Evolutionary conservation across 306 rosid species (phyloP).

Genomic region (Cicer arietinum): DNA sequence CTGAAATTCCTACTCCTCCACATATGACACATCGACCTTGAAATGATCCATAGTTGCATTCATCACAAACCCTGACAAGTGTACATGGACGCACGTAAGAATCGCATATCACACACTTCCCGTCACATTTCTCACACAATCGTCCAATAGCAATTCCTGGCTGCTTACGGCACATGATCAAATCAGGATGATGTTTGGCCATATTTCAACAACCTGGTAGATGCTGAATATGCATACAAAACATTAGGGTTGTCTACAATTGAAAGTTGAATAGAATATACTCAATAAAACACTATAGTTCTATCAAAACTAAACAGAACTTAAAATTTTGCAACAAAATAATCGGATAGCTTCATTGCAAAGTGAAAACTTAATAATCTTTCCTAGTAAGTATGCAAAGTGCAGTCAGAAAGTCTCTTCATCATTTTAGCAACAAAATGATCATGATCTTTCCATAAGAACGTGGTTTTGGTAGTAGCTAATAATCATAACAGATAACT

Average conservation of each 20-base stretch:
- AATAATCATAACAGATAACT: constrained; percentile 14
- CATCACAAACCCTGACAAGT: constrained; percentile 83
- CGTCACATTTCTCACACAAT: constrained; percentile 88
- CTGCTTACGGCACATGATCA: constrained; percentile 92
- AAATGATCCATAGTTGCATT: constrained; percentile 86
- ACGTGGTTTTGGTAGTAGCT: constrained; percentile 4
- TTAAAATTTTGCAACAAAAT: neutral
- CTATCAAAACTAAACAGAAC: neutral
- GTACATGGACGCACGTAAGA: constrained; percentile 93
- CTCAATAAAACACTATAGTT: neutral
- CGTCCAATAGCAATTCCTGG: constrained; percentile 88
- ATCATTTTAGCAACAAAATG: constrained; percentile 20
- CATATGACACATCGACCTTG: constrained; percentile 89
- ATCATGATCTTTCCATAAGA: constrained; percentile 12
- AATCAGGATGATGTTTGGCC: constrained; percentile 94
- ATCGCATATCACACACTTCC: constrained; percentile 87
- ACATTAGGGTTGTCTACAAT: constrained; percentile 1
- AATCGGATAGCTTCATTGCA: neutral
- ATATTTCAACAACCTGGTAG: constrained; percentile 50
- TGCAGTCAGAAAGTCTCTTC: neutral
- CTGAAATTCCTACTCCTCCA: constrained; percentile 92
- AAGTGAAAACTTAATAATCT: neutral
- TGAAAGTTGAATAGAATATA: constrained; percentile 2
- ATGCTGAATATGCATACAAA: constrained; percentile 14
- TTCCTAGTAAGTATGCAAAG: constrained; percentile 8